These are phyloP conservation scores for Biscogniauxia sp. DNA, from an alignment of 2,329 filamentous ascomycete species.

Conservation along the genomic window DNA sequence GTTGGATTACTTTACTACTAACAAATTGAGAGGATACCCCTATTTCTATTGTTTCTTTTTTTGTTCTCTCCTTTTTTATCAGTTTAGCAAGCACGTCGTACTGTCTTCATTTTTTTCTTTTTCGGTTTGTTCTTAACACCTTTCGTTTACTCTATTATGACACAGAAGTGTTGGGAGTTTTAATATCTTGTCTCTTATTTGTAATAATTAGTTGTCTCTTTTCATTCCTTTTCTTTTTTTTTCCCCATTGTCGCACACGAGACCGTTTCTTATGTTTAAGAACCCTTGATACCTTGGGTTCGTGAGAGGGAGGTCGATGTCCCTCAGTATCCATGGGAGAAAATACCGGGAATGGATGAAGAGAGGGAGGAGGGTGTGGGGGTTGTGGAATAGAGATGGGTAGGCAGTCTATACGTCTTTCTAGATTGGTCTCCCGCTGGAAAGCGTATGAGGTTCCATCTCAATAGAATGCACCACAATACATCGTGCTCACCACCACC, in stretches of 20 bases:
- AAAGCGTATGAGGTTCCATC: not conserved
- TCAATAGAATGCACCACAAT: not conserved
- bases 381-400: not conserved
- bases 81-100: no score
- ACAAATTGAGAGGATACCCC: not conserved
- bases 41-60: not conserved
- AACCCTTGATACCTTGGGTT: no score
- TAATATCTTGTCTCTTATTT: not conserved
- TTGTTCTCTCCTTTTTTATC: no score
- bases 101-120: no score
- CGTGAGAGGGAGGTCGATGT: no score
- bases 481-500: not conserved
- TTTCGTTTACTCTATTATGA: not conserved
- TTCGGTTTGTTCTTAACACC: not conserved
- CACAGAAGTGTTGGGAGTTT: not conserved
- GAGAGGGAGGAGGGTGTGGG: no score
- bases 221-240: no score
- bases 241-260: not conserved
- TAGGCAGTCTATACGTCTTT: not conserved
- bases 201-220: not conserved
- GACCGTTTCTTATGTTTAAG: not conserved
- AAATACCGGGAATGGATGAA: not conserved
- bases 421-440: not conserved
- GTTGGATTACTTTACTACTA: not conserved
- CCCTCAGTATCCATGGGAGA: not conserved